A percentile compares a stretch with the other conserved stretches of the same genome.
Conservation (phyloP, 345 rosid species). For the Syzygium grande region DNA sequence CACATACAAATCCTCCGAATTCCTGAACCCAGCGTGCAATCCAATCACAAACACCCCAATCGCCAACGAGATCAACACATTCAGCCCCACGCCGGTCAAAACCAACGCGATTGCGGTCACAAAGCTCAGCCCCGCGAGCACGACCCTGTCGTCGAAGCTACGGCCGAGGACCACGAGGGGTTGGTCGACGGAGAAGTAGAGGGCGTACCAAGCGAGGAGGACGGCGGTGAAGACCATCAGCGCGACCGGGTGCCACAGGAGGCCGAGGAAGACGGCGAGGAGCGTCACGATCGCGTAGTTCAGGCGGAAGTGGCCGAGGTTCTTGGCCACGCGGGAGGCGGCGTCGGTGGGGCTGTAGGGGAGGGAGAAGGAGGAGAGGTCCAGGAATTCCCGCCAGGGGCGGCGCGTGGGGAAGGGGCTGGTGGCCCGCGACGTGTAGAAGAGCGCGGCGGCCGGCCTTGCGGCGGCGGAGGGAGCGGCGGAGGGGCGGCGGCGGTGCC, state of each 20-base stretch:
- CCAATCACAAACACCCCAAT: conserved; percentile 51
- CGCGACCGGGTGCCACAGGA: conserved; percentile 74
- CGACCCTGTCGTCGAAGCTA: conserved; percentile 49
- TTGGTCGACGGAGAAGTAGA: conserved; percentile 65
- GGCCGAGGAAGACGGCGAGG: conserved; percentile 50
- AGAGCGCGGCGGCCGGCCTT: conserved; percentile 4
- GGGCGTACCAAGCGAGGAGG: conserved; percentile 64
- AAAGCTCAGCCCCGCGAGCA: conserved; percentile 37
- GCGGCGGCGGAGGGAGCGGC: conserved; percentile 15
- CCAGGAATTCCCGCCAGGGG: conserved; percentile 69
- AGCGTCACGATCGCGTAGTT: conserved; percentile 62
- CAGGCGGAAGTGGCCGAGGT: conserved; percentile 55
- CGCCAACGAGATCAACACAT: conserved; percentile 58
- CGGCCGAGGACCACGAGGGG: conserved; percentile 40
- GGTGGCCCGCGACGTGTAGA: conserved; percentile 45
- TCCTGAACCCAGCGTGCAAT: conserved; percentile 54
- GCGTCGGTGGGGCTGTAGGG: conserved; percentile 53
- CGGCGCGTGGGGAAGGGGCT: conserved; percentile 52
- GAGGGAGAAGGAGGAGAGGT: conserved; percentile 35
- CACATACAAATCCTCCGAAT: conserved; percentile 63
- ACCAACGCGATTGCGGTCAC: conserved; percentile 64
- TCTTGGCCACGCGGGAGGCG: conserved; percentile 40
- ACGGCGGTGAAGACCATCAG: conserved; percentile 56
- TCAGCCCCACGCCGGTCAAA: conserved; percentile 62
- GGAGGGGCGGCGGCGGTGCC: conserved; percentile 25